Evolutionary conservation across 2,329 filamentous ascomycete genomes (phyloP).

Genomic region (Aspergillus novoparasiticus): DNA sequence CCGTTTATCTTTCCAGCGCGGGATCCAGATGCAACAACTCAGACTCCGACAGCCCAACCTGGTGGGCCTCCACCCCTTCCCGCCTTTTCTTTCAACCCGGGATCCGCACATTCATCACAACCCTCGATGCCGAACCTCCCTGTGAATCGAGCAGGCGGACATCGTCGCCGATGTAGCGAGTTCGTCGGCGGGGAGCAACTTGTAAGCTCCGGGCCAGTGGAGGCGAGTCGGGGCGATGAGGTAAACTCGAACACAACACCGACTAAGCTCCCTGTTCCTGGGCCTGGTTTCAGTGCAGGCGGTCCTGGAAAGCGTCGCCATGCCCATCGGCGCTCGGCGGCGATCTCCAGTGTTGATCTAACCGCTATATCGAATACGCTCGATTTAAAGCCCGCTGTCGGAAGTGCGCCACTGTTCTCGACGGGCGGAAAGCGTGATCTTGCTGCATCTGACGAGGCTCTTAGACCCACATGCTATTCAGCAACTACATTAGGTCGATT

Average conservation of each 20-base stretch:
- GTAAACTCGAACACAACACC: conserved; percentile 25
- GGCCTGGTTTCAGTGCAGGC: conserved; percentile 44
- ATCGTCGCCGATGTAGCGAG: conserved; percentile 79
- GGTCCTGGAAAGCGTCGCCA: conserved; percentile 67
- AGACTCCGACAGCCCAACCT: conserved; percentile 55
- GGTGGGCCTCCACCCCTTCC: conserved; percentile 35
- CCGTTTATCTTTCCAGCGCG: conserved; percentile 64
- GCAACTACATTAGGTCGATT: conserved; percentile 31
- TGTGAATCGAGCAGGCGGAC: conserved; percentile 55
- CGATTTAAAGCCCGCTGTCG: conserved; percentile 50
- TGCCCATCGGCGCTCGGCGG: conserved; percentile 76
- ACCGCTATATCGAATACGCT: conserved; percentile 54
- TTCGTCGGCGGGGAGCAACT: conserved; percentile 70
- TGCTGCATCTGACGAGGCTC: conserved; percentile 29
- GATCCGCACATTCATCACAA: conserved; percentile 41
- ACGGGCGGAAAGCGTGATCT: conserved; percentile 41
- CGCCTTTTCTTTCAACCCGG: conserved; percentile 42
- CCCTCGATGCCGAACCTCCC: conserved; percentile 60
- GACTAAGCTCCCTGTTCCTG: conserved; percentile 30
- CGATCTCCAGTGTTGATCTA: conserved; percentile 82
- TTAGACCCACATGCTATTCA: conserved; percentile 39
- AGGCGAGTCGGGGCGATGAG: conserved; percentile 43
- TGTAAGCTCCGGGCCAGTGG: conserved; percentile 64
- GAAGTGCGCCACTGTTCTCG: conserved; percentile 60
- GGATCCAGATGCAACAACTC: conserved; percentile 33